phyloP scores from a whole-genome alignment of 1,284 basidiomycete species.

The Schizophyllum commune region DNA sequence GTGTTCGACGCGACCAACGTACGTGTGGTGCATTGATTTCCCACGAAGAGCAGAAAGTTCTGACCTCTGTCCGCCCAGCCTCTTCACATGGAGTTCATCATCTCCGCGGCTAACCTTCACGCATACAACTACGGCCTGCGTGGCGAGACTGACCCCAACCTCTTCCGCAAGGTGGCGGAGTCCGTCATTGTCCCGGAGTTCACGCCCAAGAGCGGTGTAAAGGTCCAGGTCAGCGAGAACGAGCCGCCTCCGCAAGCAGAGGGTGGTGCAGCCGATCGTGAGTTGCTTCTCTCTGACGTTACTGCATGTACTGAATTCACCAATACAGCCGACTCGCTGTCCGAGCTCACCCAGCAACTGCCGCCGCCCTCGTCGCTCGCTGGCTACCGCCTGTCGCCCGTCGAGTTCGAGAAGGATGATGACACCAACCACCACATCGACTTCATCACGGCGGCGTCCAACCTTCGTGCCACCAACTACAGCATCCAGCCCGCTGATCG shows the following conservation, averaged over 20 bases:
- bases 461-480: constrained; percentile 96
- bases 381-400: constrained; percentile 90
- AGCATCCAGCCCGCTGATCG: constrained; percentile 83
- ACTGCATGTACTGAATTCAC: constrained; percentile 5
- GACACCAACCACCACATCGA: constrained; percentile 98
- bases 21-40: too few relatives aligned
- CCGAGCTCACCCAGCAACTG: constrained; percentile 55
- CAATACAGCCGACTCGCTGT: constrained; percentile 43
- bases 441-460: constrained; percentile 98
- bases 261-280: constrained; percentile 26
- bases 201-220: constrained; percentile 85
- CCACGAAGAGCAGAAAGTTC: too few relatives aligned
- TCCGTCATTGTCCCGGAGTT: constrained; percentile 92
- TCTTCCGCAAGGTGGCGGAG: constrained; percentile 84
- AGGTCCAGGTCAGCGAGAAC: constrained; percentile 93
- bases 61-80: constrained; percentile 39
- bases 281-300: constrained; percentile 4
- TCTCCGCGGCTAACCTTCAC: constrained; percentile 93
- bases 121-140: constrained; percentile 98
- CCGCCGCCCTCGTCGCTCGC: constrained; percentile 88
- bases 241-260: constrained; percentile 66
- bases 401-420: constrained; percentile 99
- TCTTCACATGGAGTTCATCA: constrained; percentile 84
- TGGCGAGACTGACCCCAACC: constrained; percentile 74
- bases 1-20: constrained; percentile 84